A percentile compares a stretch with the other conserved stretches of the same genome.
Evolutionary conservation across 106 monocot species (phyloP).

Genomic region (Iris macrosiphon): DNA sequence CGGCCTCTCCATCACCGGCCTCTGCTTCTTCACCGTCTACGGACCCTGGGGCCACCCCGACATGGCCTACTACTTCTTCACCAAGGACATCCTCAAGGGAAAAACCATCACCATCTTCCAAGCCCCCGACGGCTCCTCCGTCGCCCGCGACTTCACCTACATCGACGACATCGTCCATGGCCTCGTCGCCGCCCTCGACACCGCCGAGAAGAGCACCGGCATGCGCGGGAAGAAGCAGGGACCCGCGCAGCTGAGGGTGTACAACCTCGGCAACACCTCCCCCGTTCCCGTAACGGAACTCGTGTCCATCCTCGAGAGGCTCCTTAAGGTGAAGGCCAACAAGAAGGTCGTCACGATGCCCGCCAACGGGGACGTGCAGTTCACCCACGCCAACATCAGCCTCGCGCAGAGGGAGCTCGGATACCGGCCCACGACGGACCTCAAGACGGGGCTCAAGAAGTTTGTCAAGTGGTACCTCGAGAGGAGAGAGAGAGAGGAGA

Average conservation of each 20-base stretch:
- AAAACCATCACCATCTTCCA: slow-evolving; percentile 21
- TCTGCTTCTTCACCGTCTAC: slow-evolving; percentile 19
- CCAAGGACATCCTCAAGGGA: slow-evolving; percentile 15
- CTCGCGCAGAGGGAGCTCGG: slow-evolving; percentile 13
- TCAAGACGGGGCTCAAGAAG: slow-evolving; percentile 18
- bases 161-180: slow-evolving; percentile 24
- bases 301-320: slow-evolving; percentile 17
- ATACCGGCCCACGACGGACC: slow-evolving; percentile 8
- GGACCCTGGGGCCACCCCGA: slow-evolving; percentile 25
- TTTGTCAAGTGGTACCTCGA: slow-evolving; percentile 20
- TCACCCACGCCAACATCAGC: slow-evolving; percentile 20
- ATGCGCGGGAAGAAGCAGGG: slow-evolving; percentile 16
- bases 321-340: slow-evolving; percentile 18
- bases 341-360: slow-evolving; percentile 22
- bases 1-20: slow-evolving; percentile 19
- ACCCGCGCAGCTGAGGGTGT: slow-evolving; percentile 18
- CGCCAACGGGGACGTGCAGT: slow-evolving; percentile 18
- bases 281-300: slow-evolving; percentile 16
- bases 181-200: slow-evolving; percentile 12
- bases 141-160: slow-evolving; percentile 24
- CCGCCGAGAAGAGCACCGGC: slow-evolving; percentile 22
- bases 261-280: slow-evolving; percentile 17
- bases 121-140: slow-evolving; percentile 7
- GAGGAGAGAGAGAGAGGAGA: too few species aligned
- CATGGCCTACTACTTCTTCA: slow-evolving; percentile 27